Base-by-base conservation (phyloP, 805 yeast genomes). In the Candida piceae region DNA sequence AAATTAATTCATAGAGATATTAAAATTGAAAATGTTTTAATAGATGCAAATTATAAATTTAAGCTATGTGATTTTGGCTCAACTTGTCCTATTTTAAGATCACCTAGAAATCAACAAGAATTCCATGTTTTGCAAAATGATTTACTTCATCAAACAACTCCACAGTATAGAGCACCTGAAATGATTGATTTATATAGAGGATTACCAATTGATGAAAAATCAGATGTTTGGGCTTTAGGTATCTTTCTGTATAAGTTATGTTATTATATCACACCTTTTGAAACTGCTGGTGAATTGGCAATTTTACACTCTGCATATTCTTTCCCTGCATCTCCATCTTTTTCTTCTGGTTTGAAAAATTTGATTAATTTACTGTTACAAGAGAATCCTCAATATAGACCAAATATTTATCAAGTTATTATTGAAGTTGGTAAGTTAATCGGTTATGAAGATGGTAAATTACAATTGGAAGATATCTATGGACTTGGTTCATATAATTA, bases 221-320 rank as follows among this genome's bases (percentile, higher is more conserved):
- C 90, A 7, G 98, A 90, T 62, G 84, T 90, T 32, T 90, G 98
- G 98, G 98, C 98, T 0, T 64, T 90, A 32, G 98, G 98, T 9
- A 81, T 93, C 22, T 85, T 93, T 44, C 67, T 93, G 34, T 90
- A 85, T 67, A 90, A 90, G 57, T 67, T 90, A 43, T 82, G 96
- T 62, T 90, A 84, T 63, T 90, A 86, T 60, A 89, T 84, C 1
- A 90, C 98, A 1, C 98, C 98, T 2, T 90, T 93, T 59, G 98
- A 90, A 61, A 80, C 83, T 29, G 86, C 87, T 27, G 81, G 80
- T 9, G 95, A 86, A 46, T 70, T 86, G 50, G 95, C 95, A 4
- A 85, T 90, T 29, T 64, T 89, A 38, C 90, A 84, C 62, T 86
- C 95, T 5, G 76, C 80, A 29, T 89, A 79, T 61, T 80, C 74